Conservation (phyloP, 441 rosid genomes). For the Melianthus villosus region DNA sequence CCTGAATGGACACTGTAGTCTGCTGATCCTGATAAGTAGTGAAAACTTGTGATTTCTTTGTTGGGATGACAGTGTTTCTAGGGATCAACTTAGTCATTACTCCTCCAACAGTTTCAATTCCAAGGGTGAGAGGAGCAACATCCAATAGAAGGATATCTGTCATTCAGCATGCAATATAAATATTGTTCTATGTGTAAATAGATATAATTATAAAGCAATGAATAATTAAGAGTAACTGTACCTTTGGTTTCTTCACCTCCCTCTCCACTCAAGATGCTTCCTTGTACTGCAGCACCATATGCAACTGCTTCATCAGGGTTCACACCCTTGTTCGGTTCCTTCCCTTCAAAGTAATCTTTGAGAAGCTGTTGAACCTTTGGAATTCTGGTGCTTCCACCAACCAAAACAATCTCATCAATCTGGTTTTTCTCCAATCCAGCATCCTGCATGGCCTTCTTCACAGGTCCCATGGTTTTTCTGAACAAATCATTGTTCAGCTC, state of each 20-base stretch:
- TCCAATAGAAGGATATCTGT: slow-evolving; percentile 41
- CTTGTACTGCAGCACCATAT: slow-evolving; percentile 39
- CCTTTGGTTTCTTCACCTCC: slow-evolving; percentile 62
- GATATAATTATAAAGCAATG: no score
- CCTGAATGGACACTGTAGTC: slow-evolving; percentile 46
- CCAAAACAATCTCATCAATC: slow-evolving; percentile 46
- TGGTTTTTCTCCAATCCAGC: slow-evolving; percentile 47
- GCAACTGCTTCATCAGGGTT: slow-evolving; percentile 58
- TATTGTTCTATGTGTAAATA: no score
- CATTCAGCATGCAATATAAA: no score
- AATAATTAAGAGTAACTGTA: no score
- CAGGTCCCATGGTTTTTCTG: slow-evolving; percentile 52
- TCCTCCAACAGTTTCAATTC: slow-evolving; percentile 28
- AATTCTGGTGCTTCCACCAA: slow-evolving; percentile 47
- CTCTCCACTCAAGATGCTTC: slow-evolving; percentile 27
- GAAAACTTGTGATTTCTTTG: slow-evolving; percentile 36
- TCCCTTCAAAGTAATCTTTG: slow-evolving; percentile 45
- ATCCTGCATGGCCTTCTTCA: slow-evolving; percentile 48
- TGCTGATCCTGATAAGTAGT: slow-evolving; percentile 53
- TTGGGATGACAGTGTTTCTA: slow-evolving; percentile 38
- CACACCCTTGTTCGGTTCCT: slow-evolving; percentile 48
- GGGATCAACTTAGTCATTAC: slow-evolving; percentile 30
- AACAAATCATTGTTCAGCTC: slow-evolving; percentile 49
- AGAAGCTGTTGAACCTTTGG: slow-evolving; percentile 51
- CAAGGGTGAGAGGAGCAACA: slow-evolving; percentile 36